Conservation (phyloP, 768 basidiomycete species). For the Leccinum longicurvipes region DNA sequence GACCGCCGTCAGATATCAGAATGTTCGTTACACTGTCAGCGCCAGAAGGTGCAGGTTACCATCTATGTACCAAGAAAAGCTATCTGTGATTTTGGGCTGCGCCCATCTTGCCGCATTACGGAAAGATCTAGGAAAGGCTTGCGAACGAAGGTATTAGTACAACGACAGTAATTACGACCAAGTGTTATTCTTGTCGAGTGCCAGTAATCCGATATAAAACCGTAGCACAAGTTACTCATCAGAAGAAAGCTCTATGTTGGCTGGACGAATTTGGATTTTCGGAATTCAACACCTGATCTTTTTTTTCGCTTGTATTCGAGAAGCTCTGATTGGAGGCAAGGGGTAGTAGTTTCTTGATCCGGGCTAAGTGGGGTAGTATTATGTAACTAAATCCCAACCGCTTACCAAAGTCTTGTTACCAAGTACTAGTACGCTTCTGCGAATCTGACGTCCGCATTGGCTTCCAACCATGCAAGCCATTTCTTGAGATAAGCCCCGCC, state of each 20-base stretch:
- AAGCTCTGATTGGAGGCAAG: neutral
- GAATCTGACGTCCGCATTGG: constrained; percentile 86
- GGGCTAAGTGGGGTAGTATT: neutral
- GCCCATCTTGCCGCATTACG: neutral
- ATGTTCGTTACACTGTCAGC: too few species aligned
- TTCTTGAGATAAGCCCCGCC: constrained; percentile 81
- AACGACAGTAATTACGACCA: neutral
- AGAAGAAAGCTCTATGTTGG: neutral
- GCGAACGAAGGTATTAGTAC: neutral
- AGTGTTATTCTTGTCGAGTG: neutral
- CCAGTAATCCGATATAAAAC: neutral
- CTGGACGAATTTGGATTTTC: neutral
- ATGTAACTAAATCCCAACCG: neutral
- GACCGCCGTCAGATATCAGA: neutral
- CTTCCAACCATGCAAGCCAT: constrained; percentile 91
- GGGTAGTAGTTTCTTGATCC: neutral
- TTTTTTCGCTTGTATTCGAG: neutral
- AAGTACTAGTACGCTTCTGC: constrained; percentile 45
- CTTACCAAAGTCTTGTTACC: neutral
- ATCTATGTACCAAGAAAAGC: neutral
- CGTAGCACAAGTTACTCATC: neutral
- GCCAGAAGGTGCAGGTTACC: neutral
- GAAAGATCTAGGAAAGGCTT: neutral
- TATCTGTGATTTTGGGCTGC: too few species aligned
- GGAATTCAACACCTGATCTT: neutral